These are phyloP conservation scores for Thraustotheca clavata DNA, from an alignment of 352 stramenopile species.

Conservation along the genomic window DNA sequence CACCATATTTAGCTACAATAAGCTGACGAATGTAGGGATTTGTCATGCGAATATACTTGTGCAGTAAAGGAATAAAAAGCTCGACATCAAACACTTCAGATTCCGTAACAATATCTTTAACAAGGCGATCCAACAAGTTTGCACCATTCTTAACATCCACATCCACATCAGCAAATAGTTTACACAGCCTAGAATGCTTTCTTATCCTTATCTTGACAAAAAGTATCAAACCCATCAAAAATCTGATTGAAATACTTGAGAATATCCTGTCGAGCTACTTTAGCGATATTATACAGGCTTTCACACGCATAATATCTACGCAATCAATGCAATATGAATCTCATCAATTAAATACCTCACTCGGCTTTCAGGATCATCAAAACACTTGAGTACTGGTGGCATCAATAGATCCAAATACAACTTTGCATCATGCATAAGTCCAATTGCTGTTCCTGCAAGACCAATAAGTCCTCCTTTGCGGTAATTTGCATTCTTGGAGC, in stretches of 20 bases:
- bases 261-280: constrained; percentile 92
- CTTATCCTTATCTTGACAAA: too few species aligned
- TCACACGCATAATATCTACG: constrained; percentile 98
- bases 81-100: constrained; percentile 97
- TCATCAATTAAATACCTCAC: constrained; percentile 47
- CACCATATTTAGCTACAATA: constrained; percentile 48
- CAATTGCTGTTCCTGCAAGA: constrained; percentile 95
- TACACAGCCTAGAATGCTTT: constrained; percentile 45
- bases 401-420: constrained; percentile 91
- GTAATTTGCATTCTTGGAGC: constrained; percentile 97
- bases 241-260: constrained; percentile 99
- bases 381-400: constrained; percentile 97
- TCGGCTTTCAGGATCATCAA: constrained; percentile 97
- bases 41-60: constrained; percentile 98
- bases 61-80: constrained; percentile 97
- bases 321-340: not conserved
- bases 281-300: constrained; percentile 99
- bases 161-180: constrained; percentile 98
- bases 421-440: constrained; percentile 90
- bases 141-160: constrained; percentile 98
- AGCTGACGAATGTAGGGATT: constrained; percentile 99
- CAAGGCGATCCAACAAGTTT: constrained; percentile 83
- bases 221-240: constrained; percentile 85
- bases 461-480: constrained; percentile 98
- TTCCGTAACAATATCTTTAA: constrained; percentile 99